These are phyloP conservation scores for Penicillium vulpinum DNA, from an alignment of 2,329 filamentous ascomycete species.

Conservation along the genomic window DNA sequence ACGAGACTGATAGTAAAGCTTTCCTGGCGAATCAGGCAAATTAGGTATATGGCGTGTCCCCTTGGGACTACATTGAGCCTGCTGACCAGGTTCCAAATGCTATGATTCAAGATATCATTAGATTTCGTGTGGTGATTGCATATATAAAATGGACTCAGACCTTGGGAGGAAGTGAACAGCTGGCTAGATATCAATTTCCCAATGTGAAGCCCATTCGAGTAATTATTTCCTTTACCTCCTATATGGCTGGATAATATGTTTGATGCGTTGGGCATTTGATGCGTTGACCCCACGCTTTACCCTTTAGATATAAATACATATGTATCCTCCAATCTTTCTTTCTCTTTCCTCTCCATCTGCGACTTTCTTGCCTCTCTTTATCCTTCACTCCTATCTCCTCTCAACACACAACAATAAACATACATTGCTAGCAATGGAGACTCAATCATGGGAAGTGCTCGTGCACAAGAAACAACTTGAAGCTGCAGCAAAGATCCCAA, in stretches of 20 bases:
- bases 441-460: slow-evolving; percentile 9
- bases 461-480: slow-evolving; percentile 15
- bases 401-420: not conserved
- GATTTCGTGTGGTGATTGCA: slow-evolving; percentile 55
- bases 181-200: not conserved
- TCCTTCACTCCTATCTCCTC: not conserved
- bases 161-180: no score
- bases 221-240: no score
- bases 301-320: slow-evolving; percentile 5
- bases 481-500: slow-evolving; percentile 11
- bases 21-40: not conserved
- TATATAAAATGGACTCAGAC: slow-evolving; percentile 41
- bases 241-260: no score
- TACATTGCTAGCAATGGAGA: slow-evolving; percentile 1
- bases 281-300: not conserved
- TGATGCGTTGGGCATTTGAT: not conserved
- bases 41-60: not conserved
- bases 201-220: not conserved
- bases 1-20: not conserved
- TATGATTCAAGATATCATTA: slow-evolving; percentile 41
- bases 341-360: not conserved
- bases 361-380: no score
- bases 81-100: slow-evolving; percentile 4
- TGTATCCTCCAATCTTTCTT: not conserved
- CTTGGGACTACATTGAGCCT: not conserved